Evolutionary conservation across 306 rosid genomes (phyloP).

Genomic region (Sechiopsis laciniata): DNA sequence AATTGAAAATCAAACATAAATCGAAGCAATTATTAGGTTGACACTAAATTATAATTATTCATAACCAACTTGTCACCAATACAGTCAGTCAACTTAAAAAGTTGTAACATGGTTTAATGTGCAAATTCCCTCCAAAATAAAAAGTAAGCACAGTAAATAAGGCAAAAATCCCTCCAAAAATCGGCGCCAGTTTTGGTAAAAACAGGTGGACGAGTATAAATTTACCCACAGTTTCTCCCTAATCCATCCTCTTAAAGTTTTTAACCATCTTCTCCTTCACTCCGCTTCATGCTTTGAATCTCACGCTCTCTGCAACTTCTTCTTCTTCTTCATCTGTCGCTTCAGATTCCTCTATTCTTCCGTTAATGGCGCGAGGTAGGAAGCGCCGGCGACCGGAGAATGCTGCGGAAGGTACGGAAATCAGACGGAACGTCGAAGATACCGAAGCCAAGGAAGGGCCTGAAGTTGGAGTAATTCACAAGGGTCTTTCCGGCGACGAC

Average conservation of each 20-base stretch:
- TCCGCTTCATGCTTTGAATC: background rate
- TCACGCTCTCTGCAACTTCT: background rate
- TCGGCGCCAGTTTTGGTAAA: constrained; percentile 10
- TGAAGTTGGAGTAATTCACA: background rate
- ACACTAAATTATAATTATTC: too few relatives aligned
- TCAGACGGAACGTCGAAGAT: background rate
- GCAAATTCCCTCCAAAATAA: background rate
- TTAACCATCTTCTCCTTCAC: background rate
- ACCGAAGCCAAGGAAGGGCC: background rate
- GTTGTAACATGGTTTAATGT: background rate
- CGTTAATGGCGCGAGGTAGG: constrained; percentile 16
- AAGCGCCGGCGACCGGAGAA: constrained; percentile 17
- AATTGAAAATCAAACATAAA: too few relatives aligned
- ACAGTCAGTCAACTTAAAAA: too few relatives aligned
- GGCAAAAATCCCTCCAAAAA: background rate
- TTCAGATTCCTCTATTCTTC: background rate
- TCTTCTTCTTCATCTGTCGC: background rate
- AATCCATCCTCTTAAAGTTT: constrained; percentile 14
- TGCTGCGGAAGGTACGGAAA: background rate
- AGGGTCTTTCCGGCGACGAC: background rate
- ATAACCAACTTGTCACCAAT: too few relatives aligned
- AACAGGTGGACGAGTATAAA: background rate
- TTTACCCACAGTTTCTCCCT: constrained; percentile 20
- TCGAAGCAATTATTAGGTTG: too few relatives aligned
- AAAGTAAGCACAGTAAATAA: background rate